These are phyloP conservation scores for Candida sithepensis DNA, from an alignment of 805 yeast species.

Conservation along the genomic window DNA sequence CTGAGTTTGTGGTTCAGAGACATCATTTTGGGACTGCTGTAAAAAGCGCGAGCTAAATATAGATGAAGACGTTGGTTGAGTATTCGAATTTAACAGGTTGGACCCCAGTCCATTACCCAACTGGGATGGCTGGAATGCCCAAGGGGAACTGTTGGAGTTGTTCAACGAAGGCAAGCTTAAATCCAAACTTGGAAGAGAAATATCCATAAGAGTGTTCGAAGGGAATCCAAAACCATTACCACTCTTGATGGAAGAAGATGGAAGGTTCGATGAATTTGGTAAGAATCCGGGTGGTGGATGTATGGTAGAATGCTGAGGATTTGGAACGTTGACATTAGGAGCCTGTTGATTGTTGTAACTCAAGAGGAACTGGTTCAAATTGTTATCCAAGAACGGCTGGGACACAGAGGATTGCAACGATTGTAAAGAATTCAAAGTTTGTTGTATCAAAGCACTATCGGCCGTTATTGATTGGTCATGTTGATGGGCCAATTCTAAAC, in stretches of 20 bases:
- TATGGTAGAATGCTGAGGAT: not conserved
- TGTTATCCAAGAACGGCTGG: constrained; percentile 15
- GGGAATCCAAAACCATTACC: constrained; percentile 1
- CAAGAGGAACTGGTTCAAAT: constrained; percentile 13
- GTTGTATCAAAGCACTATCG: not conserved
- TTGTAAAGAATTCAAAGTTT: not conserved
- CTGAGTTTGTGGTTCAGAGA: not conserved
- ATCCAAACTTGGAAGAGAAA: constrained; percentile 8
- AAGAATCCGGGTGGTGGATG: constrained; percentile 5
- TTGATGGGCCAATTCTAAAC: not conserved
- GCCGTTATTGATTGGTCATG: not conserved
- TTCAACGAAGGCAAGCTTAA: constrained; percentile 1
- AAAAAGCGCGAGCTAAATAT: constrained; percentile 6
- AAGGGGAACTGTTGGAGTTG: constrained; percentile 6
- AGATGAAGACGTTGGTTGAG: constrained; percentile 3
- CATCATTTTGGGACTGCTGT: not conserved
- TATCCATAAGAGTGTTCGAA: constrained; percentile 12
- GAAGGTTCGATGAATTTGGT: not conserved
- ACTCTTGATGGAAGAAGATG: not conserved
- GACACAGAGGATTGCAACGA: not conserved
- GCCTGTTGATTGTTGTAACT: constrained; percentile 6
- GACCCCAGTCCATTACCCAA: not conserved
- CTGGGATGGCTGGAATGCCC: constrained; percentile 8
- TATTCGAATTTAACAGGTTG: not conserved
- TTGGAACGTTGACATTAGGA: not conserved